A percentile compares a stretch with the other conserved stretches of the same genome.
Conservation (phyloP, 2,329 filamentous ascomycete species). For the Diplodia seriata region DNA sequence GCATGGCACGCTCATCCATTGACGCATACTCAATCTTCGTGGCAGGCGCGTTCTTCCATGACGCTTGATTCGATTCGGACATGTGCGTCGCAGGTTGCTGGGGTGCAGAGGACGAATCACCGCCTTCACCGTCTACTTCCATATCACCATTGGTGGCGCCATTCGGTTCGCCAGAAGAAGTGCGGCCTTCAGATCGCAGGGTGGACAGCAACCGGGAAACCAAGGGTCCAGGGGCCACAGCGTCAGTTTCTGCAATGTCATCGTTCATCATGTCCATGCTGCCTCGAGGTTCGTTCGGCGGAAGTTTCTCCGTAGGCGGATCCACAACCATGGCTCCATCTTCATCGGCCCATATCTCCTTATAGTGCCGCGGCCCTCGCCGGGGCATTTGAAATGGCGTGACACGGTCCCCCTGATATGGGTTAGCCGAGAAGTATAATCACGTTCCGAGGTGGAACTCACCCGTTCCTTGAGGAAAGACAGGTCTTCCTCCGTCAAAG, state of each 20-base stretch:
- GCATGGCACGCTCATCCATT: constrained; percentile 88
- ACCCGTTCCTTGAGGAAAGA: constrained; percentile 86
- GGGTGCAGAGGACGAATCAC: constrained; percentile 46
- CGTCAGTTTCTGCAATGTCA: constrained; percentile 84
- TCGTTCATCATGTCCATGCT: constrained; percentile 87
- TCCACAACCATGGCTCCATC: constrained; percentile 82
- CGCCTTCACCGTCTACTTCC: constrained; percentile 55
- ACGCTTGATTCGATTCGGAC: constrained; percentile 75
- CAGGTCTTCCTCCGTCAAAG: constrained; percentile 90
- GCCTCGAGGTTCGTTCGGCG: constrained; percentile 83
- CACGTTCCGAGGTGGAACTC: constrained; percentile 35
- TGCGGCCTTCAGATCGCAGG: constrained; percentile 76
- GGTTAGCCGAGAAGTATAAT: neutral
- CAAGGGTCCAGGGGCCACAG: constrained; percentile 87
- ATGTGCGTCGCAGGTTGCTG: constrained; percentile 78
- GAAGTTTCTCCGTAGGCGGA: constrained; percentile 69
- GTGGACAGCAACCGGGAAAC: constrained; percentile 80
- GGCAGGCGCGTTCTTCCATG: constrained; percentile 79
- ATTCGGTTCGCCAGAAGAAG: constrained; percentile 60
- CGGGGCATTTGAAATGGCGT: constrained; percentile 86
- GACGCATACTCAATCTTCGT: constrained; percentile 82
- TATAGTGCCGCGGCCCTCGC: constrained; percentile 84
- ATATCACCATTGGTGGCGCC: constrained; percentile 57
- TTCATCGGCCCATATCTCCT: constrained; percentile 92
- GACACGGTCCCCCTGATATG: constrained; percentile 71